These are phyloP conservation scores for Dacryopinax spathularia DNA, from an alignment of 768 basidiomycete genomes.

Conservation along the genomic window DNA sequence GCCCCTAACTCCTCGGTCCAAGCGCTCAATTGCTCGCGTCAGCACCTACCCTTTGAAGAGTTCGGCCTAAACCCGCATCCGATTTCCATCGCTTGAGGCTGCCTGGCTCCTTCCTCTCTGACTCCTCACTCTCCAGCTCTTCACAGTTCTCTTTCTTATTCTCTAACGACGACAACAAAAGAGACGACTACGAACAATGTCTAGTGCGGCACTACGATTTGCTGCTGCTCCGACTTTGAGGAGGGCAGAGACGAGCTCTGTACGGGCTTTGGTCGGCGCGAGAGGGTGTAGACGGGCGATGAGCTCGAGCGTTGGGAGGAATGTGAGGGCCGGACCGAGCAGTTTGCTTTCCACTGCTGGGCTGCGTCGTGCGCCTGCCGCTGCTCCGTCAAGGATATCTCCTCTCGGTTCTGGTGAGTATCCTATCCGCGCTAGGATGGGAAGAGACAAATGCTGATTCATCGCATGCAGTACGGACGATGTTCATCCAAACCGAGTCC, in stretches of 20 bases:
- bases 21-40: not conserved
- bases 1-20: not conserved
- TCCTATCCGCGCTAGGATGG: not conserved
- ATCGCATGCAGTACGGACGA: slow-evolving; percentile 37
- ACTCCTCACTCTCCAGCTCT: too few species aligned
- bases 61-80: not conserved
- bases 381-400: not conserved
- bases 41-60: not conserved
- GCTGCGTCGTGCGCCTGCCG: not conserved
- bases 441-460: too few species aligned
- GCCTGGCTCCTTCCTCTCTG: too few species aligned
- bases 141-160: too few species aligned
- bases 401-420: not conserved
- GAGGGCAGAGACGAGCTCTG: not conserved
- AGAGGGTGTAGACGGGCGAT: not conserved
- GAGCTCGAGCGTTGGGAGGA: not conserved
- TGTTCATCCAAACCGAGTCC: slow-evolving; percentile 98
- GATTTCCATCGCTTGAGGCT: not conserved
- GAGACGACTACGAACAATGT: not conserved
- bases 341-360: not conserved
- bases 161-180: too few species aligned
- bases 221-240: not conserved
- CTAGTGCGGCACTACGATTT: not conserved
- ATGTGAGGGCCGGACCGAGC: not conserved
- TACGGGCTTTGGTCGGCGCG: not conserved